A percentile compares a stretch with the other conserved stretches of the same genome.
phyloP scores from a whole-genome alignment of 164 flowering plant species.

The Pachysandra terminalis region DNA sequence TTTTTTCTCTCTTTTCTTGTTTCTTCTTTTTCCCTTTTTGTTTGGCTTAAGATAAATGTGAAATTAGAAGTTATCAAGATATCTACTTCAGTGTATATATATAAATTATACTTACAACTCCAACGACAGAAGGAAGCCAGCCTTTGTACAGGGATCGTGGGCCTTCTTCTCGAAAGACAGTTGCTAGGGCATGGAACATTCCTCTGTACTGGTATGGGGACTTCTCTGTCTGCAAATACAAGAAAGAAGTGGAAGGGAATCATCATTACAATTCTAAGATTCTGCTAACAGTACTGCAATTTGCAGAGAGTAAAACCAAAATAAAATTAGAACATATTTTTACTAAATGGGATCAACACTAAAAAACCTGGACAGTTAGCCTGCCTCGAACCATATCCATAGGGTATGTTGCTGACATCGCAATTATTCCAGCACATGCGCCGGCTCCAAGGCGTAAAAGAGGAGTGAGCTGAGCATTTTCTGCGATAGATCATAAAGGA shows the following conservation, averaged over 20 bases:
- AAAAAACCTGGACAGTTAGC: constrained; percentile 96
- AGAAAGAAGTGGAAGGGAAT: constrained; percentile 1
- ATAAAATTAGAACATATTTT: background rate
- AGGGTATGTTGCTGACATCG: constrained; percentile 98
- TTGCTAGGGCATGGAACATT: constrained; percentile 75
- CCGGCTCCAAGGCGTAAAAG: constrained; percentile 96
- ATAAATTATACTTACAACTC: constrained; percentile 73
- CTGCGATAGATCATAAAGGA: constrained; percentile 38
- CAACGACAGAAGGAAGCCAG: constrained; percentile 99
- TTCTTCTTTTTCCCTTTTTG: too few relatives aligned
- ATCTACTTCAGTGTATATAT: too few relatives aligned
- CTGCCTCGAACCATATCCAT: constrained; percentile 99
- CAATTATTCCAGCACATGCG: constrained; percentile 99
- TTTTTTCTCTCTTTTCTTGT: too few relatives aligned
- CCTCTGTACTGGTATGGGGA: constrained; percentile 93
- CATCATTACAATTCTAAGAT: background rate
- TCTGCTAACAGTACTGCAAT: background rate
- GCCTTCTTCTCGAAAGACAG: constrained; percentile 93
- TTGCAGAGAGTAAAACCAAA: background rate
- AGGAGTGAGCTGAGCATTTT: constrained; percentile 87
- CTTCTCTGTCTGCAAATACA: constrained; percentile 62
- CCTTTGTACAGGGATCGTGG: constrained; percentile 90
- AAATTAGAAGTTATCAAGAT: too few relatives aligned
- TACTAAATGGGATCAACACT: background rate
- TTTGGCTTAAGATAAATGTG: too few relatives aligned